These are phyloP conservation scores for Globisporangium paroecandrum DNA, from an alignment of 352 stramenopile species.

Conservation along the genomic window DNA sequence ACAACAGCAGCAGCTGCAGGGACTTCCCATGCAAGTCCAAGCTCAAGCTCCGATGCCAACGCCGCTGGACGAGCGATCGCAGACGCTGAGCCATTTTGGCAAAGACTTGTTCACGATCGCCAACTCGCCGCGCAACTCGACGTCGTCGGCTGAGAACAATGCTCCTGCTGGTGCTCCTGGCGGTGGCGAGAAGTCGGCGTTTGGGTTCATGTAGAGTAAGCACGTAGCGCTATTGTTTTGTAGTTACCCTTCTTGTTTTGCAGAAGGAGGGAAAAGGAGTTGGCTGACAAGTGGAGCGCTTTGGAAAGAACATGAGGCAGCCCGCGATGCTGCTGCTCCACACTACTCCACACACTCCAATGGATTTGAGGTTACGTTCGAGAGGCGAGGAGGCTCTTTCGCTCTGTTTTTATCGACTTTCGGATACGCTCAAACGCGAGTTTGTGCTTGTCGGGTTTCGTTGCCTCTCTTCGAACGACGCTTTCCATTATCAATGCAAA, in stretches of 20 bases:
- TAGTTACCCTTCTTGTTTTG: not conserved
- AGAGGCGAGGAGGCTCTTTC: not conserved
- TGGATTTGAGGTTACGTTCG: not conserved
- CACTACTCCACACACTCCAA: not conserved
- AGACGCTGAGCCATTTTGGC: conserved; percentile 71
- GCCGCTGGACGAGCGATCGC: conserved; percentile 52
- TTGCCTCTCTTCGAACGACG: not conserved
- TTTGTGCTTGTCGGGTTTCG: not conserved
- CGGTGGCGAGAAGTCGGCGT: conserved; percentile 64
- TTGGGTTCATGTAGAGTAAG: conserved; percentile 86
- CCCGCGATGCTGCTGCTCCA: not conserved
- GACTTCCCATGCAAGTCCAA: not conserved
- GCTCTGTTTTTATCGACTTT: not conserved
- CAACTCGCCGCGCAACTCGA: conserved; percentile 65
- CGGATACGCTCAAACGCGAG: not conserved
- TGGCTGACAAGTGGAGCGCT: not conserved
- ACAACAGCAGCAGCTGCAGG: conserved; percentile 10
- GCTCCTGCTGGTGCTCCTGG: not conserved
- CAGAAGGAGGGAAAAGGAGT: not conserved
- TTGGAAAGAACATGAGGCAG: conserved; percentile 3
- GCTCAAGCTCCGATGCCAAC: conserved; percentile 8
- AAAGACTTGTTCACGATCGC: conserved; percentile 85
- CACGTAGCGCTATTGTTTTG: not conserved
- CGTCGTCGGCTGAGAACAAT: conserved; percentile 5
- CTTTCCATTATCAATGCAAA: conserved; percentile 2